phyloP scores from a whole-genome alignment of 108 stramenopile species.

The Skeletonema tropicum region DNA sequence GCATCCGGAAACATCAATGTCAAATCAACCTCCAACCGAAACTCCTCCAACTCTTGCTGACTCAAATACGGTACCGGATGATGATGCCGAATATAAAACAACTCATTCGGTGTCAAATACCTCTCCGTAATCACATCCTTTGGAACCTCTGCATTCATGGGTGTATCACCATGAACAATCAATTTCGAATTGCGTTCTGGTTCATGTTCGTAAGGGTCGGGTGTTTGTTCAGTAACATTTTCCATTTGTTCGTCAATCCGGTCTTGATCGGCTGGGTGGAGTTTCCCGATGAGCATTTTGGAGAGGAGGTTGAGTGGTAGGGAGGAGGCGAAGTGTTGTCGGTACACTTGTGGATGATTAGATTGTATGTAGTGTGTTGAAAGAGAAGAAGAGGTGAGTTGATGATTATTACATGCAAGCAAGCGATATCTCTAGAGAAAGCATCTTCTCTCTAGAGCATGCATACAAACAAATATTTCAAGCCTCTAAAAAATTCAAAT shows the following conservation, averaged over 20 bases:
- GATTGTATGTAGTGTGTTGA: not conserved
- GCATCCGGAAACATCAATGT: not conserved
- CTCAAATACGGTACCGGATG: conserved; percentile 86
- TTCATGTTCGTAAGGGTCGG: conserved; percentile 80
- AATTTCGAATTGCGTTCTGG: conserved; percentile 65
- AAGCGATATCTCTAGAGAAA: too few relatives aligned
- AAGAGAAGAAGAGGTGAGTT: not conserved
- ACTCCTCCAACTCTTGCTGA: conserved; percentile 65
- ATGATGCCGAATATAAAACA: conserved; percentile 89
- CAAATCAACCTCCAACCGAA: conserved; percentile 69
- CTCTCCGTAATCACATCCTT: conserved; percentile 54
- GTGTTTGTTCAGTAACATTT: conserved; percentile 45
- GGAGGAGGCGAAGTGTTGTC: conserved; percentile 88
- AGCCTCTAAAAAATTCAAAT: too few relatives aligned
- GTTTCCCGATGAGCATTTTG: conserved; percentile 76
- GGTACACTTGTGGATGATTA: conserved; percentile 47
- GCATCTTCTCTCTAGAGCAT: too few relatives aligned
- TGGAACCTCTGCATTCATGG: conserved; percentile 88
- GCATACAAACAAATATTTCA: too few relatives aligned
- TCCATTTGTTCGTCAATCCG: conserved; percentile 79
- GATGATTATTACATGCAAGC: too few relatives aligned
- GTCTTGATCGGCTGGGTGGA: conserved; percentile 72
- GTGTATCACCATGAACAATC: conserved; percentile 75
- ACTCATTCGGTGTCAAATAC: conserved; percentile 71
- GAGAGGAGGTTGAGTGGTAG: conserved; percentile 80